Conservation (phyloP, 306 rosid genomes). For the Cucumis hystrix region DNA sequence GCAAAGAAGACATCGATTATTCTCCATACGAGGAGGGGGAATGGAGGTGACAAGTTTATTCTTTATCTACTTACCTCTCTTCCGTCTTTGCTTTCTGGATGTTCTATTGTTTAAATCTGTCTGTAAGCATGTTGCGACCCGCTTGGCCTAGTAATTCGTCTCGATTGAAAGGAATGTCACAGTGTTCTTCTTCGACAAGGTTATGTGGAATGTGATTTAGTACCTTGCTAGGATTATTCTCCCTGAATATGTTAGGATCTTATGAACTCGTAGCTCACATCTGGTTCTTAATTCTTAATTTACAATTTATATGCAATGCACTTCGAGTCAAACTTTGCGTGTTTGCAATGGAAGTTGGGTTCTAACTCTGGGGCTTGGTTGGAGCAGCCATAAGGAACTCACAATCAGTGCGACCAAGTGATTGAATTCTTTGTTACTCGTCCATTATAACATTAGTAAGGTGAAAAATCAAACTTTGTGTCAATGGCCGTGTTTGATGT, state of each 20-base stretch:
- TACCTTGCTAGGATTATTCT: background rate
- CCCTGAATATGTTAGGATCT: background rate
- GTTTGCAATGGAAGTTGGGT: background rate
- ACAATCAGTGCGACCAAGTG: background rate
- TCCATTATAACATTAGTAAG: background rate
- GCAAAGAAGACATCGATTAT: conserved; percentile 87
- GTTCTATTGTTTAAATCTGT: background rate
- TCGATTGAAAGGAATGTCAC: background rate
- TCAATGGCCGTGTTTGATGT: background rate
- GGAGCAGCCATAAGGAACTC: background rate
- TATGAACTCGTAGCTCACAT: background rate
- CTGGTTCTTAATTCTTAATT: background rate
- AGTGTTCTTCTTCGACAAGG: background rate
- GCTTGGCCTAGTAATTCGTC: no score
- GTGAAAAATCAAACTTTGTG: background rate
- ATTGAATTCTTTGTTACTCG: background rate
- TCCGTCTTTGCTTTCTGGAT: background rate
- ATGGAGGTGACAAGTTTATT: conserved; percentile 55
- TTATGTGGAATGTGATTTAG: background rate
- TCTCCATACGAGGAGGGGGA: conserved; percentile 98
- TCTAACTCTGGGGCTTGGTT: background rate
- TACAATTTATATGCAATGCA: background rate
- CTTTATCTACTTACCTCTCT: background rate
- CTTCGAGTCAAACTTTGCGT: background rate
- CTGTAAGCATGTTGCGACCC: no score